Evolutionary conservation across 2,329 filamentous ascomycete genomes (phyloP).

Genomic region (Rugonectria rugulosa): DNA sequence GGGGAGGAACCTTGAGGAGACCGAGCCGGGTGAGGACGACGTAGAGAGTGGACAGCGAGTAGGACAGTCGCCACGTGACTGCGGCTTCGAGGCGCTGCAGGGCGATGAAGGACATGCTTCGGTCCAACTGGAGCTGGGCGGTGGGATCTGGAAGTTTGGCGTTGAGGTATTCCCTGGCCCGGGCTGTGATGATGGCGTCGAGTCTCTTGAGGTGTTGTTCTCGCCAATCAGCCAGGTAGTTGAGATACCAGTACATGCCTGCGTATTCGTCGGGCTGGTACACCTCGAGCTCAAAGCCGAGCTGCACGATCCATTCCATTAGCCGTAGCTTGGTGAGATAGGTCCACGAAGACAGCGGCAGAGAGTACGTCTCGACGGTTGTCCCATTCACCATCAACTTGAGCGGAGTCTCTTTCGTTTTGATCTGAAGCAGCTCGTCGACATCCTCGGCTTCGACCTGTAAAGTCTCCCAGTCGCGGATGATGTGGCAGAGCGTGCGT

Average conservation of each 20-base stretch:
- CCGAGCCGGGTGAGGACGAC: constrained; percentile 67
- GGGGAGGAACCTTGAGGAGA: constrained; percentile 57
- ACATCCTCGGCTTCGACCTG: constrained; percentile 83
- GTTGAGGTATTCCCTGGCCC: constrained; percentile 19
- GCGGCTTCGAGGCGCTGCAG: constrained; percentile 70
- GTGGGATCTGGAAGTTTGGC: constrained; percentile 33
- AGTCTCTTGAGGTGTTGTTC: constrained; percentile 77
- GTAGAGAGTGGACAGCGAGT: constrained; percentile 69
- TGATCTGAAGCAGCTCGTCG: constrained; percentile 70
- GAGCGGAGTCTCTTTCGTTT: constrained; percentile 68
- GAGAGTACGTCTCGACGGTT: constrained; percentile 66
- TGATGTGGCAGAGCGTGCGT: constrained; percentile 85
- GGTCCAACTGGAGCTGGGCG: constrained; percentile 54
- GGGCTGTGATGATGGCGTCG: constrained; percentile 63
- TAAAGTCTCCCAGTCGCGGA: constrained; percentile 83
- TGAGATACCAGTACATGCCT: constrained; percentile 91
- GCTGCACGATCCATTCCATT: constrained; percentile 86
- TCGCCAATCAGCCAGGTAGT: constrained; percentile 74
- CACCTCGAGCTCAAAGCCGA: constrained; percentile 92
- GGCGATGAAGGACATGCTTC: constrained; percentile 63
- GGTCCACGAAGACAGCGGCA: constrained; percentile 85
- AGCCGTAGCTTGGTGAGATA: constrained; percentile 90
- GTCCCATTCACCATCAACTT: constrained; percentile 46
- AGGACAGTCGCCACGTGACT: constrained; percentile 65
- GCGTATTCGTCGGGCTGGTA: constrained; percentile 87